Base-by-base conservation (phyloP, 495 filamentous ascomycete genomes). In the Parachaetomium inaequale region DNA sequence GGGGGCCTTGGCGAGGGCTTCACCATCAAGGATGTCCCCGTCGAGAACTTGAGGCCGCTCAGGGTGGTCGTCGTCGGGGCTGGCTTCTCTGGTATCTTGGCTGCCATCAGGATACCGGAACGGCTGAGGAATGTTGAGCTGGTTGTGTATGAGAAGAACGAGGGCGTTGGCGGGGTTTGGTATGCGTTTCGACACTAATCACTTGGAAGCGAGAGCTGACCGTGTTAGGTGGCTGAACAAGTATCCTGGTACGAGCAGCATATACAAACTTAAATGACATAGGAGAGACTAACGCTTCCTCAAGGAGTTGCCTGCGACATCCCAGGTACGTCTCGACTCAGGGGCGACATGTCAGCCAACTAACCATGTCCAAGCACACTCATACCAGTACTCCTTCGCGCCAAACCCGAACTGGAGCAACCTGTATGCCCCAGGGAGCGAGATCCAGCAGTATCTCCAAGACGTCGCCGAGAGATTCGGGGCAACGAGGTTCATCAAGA, bases 361-460 rank as follows among this genome's bases (percentile, higher is more conserved):
- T 50, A 50, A 50, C 43, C 5, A 26, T 11, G 7, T 45, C 65
- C 32, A 28, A 71, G 70, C 77, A n/a, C 76, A 80, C 43, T 80
- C 78, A 7, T 90, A 89, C 70, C 87, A 84, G 61, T 88, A 84
- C 66, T 82, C 83, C 5, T 89, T 88, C 63, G 86, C 85, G 31
- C 85, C 86, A 14, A 86, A 86, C 29, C 76, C 84, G 11, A 71
- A 81, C 66, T 89, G 87, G 86, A 81, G 84, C 5, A 73, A 82
- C 31, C 80, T 87, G 42, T 88, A 87, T 65, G 82, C 87, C 0
- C 84, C 85, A 0, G 85, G 87, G 57, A 77, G 79, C 51, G 87
- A 88, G 67, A 84, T 88, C 28, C 77, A 81, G 53, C 75, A 82
- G 57, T 88, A 89, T 63, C 78, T 89, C 6, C 74, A 79, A 34